Percentiles rank a stretch among this genome's conserved stretches.
Conservation (phyloP, 169 alveolate genomes). For the Theileria equi region DNA sequence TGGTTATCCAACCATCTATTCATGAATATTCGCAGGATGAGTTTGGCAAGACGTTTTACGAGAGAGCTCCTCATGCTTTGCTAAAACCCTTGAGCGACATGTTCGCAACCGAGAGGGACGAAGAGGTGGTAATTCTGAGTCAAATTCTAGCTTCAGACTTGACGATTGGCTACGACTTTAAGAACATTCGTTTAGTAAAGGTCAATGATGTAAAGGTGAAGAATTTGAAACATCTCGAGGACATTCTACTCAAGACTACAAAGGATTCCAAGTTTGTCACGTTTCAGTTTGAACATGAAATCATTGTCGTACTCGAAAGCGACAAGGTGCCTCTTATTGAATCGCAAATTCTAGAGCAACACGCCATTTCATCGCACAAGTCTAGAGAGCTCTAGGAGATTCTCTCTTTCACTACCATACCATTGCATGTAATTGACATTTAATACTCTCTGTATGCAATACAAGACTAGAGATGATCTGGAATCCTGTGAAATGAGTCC, state of each 20-base stretch:
- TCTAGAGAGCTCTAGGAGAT: conserved; percentile 13
- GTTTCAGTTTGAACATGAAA: conserved; percentile 43
- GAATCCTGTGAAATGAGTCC: too few relatives aligned
- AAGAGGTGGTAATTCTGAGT: conserved; percentile 73
- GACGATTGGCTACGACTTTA: conserved; percentile 72
- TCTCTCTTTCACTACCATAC: too few relatives aligned
- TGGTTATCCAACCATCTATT: not conserved
- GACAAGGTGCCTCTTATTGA: conserved; percentile 5
- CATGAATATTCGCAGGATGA: conserved; percentile 34
- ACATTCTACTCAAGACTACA: conserved; percentile 13
- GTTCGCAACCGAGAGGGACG: conserved; percentile 35
- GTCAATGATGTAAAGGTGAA: conserved; percentile 49
- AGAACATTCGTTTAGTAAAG: conserved; percentile 47
- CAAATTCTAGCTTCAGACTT: conserved; percentile 73
- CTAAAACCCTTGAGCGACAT: conserved; percentile 43
- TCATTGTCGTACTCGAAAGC: conserved; percentile 34
- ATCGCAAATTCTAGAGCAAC: conserved; percentile 50
- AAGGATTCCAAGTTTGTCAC: conserved; percentile 7
- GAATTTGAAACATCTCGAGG: conserved; percentile 63
- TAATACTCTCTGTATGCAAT: too few relatives aligned
- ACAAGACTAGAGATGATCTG: too few relatives aligned
- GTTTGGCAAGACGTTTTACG: conserved; percentile 61
- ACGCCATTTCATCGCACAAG: conserved; percentile 55
- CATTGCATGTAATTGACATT: too few relatives aligned
- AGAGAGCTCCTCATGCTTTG: conserved; percentile 53